These are phyloP conservation scores for Musa acuminata DNA, from an alignment of 176 grass and related monocot genomes.

Conservation along the genomic window DNA sequence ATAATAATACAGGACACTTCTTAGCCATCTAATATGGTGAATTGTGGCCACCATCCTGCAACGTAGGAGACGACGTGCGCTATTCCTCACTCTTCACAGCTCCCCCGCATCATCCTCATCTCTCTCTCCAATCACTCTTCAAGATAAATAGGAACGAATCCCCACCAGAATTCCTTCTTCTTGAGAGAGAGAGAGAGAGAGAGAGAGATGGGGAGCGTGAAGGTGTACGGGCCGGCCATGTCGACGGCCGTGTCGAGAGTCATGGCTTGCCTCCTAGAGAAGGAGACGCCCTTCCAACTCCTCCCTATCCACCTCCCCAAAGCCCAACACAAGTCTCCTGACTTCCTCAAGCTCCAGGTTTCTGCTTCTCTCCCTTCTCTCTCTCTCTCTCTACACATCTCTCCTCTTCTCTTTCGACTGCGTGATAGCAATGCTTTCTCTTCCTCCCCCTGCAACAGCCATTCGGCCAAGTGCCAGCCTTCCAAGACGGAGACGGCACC, in stretches of 20 bases:
- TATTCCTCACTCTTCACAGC: no score
- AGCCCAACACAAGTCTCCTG: slow-evolving; percentile 11
- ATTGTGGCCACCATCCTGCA: no score
- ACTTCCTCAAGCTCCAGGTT: slow-evolving; percentile 18
- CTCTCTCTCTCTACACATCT: not conserved
- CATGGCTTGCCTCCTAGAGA: slow-evolving; percentile 12
- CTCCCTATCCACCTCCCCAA: slow-evolving; percentile 5
- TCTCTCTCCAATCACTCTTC: no score
- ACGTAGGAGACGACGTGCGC: no score
- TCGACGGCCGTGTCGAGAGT: slow-evolving; percentile 17
- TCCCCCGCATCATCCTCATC: no score
- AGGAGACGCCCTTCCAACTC: slow-evolving; percentile 11
- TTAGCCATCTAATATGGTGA: no score
- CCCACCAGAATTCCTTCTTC: no score
- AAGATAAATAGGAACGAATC: no score
- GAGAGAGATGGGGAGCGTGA: not conserved
- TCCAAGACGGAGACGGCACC: not conserved
- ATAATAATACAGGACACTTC: no score
- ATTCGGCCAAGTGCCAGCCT: slow-evolving; percentile 13
- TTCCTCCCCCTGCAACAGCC: not conserved
- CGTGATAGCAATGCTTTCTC: not conserved
- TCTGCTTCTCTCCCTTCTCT: not conserved
- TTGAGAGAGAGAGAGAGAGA: no score
- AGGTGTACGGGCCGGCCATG: slow-evolving; percentile 4
- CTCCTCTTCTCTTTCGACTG: not conserved